These are phyloP conservation scores for Phytophthora fragariae DNA, from an alignment of 352 stramenopile genomes.

Conservation along the genomic window DNA sequence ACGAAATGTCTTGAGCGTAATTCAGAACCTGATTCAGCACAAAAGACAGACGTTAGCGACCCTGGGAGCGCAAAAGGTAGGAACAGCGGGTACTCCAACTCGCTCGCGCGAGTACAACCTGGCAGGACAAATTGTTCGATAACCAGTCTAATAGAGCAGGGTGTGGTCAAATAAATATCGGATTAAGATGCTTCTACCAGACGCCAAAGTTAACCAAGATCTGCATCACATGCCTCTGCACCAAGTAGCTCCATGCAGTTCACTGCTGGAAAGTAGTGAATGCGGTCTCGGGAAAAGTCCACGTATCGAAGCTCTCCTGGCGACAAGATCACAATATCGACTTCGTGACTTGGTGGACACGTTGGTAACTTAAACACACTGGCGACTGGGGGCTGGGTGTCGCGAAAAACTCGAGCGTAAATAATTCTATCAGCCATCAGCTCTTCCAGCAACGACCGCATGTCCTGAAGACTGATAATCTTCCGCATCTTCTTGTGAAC, in stretches of 20 bases:
- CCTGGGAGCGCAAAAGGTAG: constrained; percentile 41
- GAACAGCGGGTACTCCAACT: constrained; percentile 12
- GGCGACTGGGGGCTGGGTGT: constrained; percentile 9
- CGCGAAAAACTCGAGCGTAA: constrained; percentile 56
- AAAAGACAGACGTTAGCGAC: constrained; percentile 75
- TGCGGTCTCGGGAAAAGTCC: constrained; percentile 50
- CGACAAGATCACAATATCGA: constrained; percentile 30
- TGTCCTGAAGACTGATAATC: constrained; percentile 75
- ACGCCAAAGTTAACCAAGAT: constrained; percentile 34
- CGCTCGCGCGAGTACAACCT: constrained; percentile 29
- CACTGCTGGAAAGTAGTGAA: constrained; percentile 80
- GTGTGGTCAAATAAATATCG: constrained; percentile 41
- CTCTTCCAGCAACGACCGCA: constrained; percentile 73
- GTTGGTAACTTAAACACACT: constrained; percentile 47
- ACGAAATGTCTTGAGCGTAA: constrained; percentile 71
- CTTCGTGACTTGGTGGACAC: constrained; percentile 5
- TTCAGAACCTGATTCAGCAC: constrained; percentile 84
- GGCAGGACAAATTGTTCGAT: constrained; percentile 31
- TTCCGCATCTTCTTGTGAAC: constrained; percentile 81
- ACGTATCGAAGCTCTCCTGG: constrained; percentile 61
- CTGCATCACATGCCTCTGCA: constrained; percentile 60
- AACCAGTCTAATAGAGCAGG: constrained; percentile 12
- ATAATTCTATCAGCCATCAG: constrained; percentile 67
- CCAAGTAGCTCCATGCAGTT: constrained; percentile 85
- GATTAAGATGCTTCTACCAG: constrained; percentile 21